phyloP scores from a whole-genome alignment of 2,329 filamentous ascomycete genomes.

The Colletotrichum horii region DNA sequence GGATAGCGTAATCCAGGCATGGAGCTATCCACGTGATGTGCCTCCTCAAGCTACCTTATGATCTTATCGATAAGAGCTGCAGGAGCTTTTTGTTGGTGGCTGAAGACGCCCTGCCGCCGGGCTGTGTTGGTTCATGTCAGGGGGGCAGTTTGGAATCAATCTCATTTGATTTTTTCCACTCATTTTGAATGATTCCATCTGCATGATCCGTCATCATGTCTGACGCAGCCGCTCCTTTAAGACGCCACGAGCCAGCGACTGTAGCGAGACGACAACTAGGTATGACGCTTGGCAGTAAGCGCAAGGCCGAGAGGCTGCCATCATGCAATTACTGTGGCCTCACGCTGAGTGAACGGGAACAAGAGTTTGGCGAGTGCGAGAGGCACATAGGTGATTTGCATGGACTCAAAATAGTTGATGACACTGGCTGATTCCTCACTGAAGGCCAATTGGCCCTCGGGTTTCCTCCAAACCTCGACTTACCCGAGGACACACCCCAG shows the following conservation, averaged over 20 bases:
- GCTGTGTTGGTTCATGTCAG: background rate
- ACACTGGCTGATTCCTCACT: background rate
- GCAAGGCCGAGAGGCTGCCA: background rate
- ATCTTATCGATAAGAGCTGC: background rate
- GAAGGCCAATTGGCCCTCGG: background rate
- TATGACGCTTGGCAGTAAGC: background rate
- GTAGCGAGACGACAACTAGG: too few species aligned
- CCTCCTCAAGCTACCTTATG: too few species aligned
- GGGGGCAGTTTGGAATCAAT: background rate
- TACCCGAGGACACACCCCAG: background rate
- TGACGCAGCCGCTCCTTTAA: background rate
- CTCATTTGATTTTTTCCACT: accelerated
- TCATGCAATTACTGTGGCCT: background rate
- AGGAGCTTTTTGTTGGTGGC: background rate
- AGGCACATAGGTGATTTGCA: background rate
- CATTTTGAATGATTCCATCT: background rate
- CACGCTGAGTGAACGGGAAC: background rate
- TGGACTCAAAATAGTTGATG: too few species aligned
- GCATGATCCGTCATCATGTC: background rate
- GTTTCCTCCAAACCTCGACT: background rate
- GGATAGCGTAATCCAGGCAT: background rate
- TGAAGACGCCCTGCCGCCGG: background rate
- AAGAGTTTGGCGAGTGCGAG: background rate
- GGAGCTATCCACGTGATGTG: background rate
- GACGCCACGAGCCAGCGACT: too few species aligned